Conservation (phyloP, 106 monocot species). For the Dendrobium huoshanense region DNA sequence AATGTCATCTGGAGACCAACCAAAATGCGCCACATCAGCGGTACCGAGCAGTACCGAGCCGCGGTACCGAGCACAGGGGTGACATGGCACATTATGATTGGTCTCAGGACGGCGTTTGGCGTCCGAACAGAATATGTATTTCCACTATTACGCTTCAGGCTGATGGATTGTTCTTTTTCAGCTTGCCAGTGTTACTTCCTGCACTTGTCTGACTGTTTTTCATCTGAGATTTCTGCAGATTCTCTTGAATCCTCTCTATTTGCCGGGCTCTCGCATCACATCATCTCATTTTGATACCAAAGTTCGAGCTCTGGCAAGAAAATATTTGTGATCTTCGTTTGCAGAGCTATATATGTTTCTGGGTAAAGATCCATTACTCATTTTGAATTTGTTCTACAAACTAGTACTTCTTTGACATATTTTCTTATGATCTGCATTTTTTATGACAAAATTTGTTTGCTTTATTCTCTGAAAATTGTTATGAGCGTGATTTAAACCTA, state of each 20-base stretch:
- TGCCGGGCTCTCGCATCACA: slow-evolving; percentile 81
- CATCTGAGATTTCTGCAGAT: slow-evolving; percentile 34
- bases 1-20: no score
- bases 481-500: no score
- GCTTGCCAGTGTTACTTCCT: neutral
- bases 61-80: no score
- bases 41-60: no score
- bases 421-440: neutral
- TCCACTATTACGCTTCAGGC: no score
- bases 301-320: slow-evolving; percentile 90
- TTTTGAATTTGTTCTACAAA: neutral
- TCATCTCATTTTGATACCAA: slow-evolving; percentile 91
- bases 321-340: slow-evolving; percentile 39
- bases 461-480: neutral
- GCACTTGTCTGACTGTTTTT: neutral
- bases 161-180: no score
- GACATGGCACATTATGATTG: no score
- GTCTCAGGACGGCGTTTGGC: no score
- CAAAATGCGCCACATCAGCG: no score
- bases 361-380: neutral
- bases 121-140: no score
- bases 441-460: neutral
- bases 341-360: neutral
- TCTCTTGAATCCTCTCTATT: slow-evolving; percentile 86
- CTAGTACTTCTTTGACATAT: neutral